These are phyloP conservation scores for Typha latifolia DNA, from an alignment of 176 grass and related monocot genomes.

Conservation along the genomic window DNA sequence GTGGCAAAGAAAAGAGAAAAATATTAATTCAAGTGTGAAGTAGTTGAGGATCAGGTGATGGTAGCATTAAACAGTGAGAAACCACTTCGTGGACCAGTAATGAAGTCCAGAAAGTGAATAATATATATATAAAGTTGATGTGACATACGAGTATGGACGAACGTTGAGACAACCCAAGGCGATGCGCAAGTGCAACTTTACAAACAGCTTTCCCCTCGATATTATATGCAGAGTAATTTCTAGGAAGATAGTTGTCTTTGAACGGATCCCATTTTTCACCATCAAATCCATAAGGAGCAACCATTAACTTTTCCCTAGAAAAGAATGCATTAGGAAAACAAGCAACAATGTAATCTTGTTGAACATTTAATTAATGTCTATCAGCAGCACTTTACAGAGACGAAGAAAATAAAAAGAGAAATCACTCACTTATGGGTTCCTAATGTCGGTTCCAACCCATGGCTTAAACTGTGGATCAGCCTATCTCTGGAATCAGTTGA, in stretches of 20 bases:
- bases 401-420: neutral
- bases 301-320: slow-evolving; percentile 37
- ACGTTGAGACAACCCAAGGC: slow-evolving; percentile 16
- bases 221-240: slow-evolving; percentile 37
- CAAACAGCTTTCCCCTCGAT: slow-evolving; percentile 41
- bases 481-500: slow-evolving; percentile 26
- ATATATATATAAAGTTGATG: neutral
- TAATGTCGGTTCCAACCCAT: slow-evolving; percentile 54
- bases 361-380: neutral
- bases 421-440: slow-evolving; percentile 33
- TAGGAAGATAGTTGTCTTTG: slow-evolving; percentile 40
- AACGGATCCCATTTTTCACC: slow-evolving; percentile 42
- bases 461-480: slow-evolving; percentile 22
- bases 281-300: slow-evolving; percentile 39
- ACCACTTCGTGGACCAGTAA: too few relatives aligned
- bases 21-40: neutral
- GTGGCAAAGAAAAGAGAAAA: neutral
- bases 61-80: too few relatives aligned
- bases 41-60: neutral
- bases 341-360: neutral
- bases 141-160: slow-evolving; percentile 29
- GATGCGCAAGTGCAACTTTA: slow-evolving; percentile 29
- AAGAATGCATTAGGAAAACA: neutral
- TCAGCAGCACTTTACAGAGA: neutral
- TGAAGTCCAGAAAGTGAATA: neutral